Evolutionary conservation across 176 grass and related monocot genomes (phyloP).

Genomic region (Carex kokanica): DNA sequence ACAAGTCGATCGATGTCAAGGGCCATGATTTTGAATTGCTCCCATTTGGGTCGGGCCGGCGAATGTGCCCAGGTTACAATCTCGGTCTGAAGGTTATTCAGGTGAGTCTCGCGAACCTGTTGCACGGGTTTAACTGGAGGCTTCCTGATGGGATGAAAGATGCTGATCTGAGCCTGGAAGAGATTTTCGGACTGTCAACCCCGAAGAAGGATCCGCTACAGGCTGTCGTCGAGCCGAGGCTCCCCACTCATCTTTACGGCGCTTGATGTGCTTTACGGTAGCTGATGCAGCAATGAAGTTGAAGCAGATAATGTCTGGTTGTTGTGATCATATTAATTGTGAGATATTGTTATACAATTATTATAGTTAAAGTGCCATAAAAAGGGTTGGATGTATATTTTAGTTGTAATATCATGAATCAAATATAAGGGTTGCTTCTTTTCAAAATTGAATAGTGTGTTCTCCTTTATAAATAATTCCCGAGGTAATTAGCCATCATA

Average conservation of each 20-base stretch:
- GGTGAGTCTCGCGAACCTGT: slow-evolving; percentile 45
- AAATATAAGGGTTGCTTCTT: neutral
- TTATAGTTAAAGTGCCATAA: neutral
- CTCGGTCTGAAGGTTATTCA: slow-evolving; percentile 51
- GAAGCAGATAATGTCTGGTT: neutral
- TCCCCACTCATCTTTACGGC: slow-evolving; percentile 32
- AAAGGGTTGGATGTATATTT: neutral
- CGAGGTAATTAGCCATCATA: too few species aligned
- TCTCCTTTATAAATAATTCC: neutral
- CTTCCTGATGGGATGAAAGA: slow-evolving; percentile 31
- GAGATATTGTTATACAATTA: neutral
- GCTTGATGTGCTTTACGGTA: slow-evolving; percentile 12
- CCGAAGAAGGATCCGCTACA: slow-evolving; percentile 36
- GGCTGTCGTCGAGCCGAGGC: slow-evolving; percentile 24
- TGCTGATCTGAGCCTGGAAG: slow-evolving; percentile 57
- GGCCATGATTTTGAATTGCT: slow-evolving; percentile 60
- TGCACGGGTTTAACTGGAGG: slow-evolving; percentile 53
- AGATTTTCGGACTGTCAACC: slow-evolving; percentile 31
- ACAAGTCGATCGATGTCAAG: slow-evolving; percentile 38
- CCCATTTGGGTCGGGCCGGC: slow-evolving; percentile 48
- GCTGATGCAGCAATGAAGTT: neutral
- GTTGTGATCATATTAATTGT: neutral
- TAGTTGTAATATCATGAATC: neutral
- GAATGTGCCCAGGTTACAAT: slow-evolving; percentile 56
- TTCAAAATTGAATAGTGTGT: neutral